These are phyloP conservation scores for Candida sojae DNA, from an alignment of 1,139 yeast genomes.

Conservation along the genomic window DNA sequence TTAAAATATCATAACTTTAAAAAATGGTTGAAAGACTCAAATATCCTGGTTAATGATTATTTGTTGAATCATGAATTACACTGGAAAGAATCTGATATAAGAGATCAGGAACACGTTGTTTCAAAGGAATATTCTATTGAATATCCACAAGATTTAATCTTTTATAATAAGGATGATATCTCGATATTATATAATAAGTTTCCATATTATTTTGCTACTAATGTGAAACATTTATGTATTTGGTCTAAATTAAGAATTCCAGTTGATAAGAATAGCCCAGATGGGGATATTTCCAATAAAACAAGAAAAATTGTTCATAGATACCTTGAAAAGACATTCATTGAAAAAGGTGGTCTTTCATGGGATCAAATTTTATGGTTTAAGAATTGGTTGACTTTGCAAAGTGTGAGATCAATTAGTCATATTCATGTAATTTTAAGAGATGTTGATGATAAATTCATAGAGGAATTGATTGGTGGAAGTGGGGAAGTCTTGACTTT, in stretches of 20 bases:
- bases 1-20: constrained; percentile 37
- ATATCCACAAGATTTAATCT: constrained; percentile 13
- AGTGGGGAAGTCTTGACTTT: constrained; percentile 22
- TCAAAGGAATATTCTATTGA: constrained; percentile 15
- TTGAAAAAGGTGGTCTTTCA: constrained; percentile 31
- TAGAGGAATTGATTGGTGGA: constrained; percentile 20
- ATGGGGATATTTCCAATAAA: constrained; percentile 47
- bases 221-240: constrained; percentile 42
- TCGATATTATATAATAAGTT: constrained; percentile 42
- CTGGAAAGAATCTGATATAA: constrained; percentile 33
- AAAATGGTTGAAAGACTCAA: constrained; percentile 24
- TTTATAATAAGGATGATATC: constrained; percentile 24
- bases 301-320: constrained; percentile 38
- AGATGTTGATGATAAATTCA: constrained; percentile 27
- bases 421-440: constrained; percentile 58
- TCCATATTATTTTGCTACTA: constrained; percentile 42
- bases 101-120: constrained; percentile 21
- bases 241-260: constrained; percentile 43
- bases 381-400: constrained; percentile 61
- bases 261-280: constrained; percentile 29
- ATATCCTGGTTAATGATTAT: constrained; percentile 36
- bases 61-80: constrained; percentile 35
- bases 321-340: constrained; percentile 48
- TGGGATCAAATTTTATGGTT: constrained; percentile 56
- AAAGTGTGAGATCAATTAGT: constrained; percentile 58